phyloP scores from a whole-genome alignment of 1,139 yeast genomes.

The Geotrichum armillariae region DNA sequence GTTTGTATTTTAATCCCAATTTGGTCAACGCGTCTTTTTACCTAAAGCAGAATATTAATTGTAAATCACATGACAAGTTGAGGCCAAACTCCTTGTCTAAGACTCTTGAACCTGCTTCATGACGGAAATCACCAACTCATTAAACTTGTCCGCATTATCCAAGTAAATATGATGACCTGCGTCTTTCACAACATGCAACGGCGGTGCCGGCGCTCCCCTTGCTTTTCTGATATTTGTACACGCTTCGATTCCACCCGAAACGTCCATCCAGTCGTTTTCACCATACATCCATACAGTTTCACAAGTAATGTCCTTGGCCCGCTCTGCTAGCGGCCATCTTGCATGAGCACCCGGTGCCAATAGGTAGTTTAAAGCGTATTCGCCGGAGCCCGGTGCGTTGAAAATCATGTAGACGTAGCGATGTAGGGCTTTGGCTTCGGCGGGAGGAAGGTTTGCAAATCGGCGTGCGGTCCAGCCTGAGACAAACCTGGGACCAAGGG shows the following conservation, averaged over 20 bases:
- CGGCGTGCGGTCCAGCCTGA: conserved; percentile 35
- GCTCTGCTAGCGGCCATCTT: conserved; percentile 71
- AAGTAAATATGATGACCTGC: conserved; percentile 82
- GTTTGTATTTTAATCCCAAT: not conserved
- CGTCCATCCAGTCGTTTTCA: conserved; percentile 83
- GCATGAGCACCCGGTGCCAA: conserved; percentile 76
- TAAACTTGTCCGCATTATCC: conserved; percentile 66
- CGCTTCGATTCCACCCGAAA: conserved; percentile 60
- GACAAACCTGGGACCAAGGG: conserved; percentile 34
- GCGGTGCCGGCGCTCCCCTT: conserved; percentile 8
- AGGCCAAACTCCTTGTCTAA: not conserved
- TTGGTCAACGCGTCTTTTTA: not conserved
- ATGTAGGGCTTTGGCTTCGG: conserved; percentile 41
- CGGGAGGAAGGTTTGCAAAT: conserved; percentile 29
- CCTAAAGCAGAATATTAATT: not conserved
- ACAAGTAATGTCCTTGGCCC: conserved; percentile 46
- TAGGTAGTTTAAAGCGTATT: conserved; percentile 60
- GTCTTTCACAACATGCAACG: conserved; percentile 45
- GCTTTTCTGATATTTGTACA: conserved; percentile 13
- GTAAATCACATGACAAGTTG: not conserved
- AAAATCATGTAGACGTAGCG: conserved; percentile 62
- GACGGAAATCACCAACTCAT: conserved; percentile 46
- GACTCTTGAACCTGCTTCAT: conserved; percentile 20
- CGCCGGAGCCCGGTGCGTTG: conserved; percentile 62
- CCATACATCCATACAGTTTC: conserved; percentile 71